Evolutionary conservation across 805 yeast genomes (phyloP).

Genomic region (Candida tibetensis): DNA sequence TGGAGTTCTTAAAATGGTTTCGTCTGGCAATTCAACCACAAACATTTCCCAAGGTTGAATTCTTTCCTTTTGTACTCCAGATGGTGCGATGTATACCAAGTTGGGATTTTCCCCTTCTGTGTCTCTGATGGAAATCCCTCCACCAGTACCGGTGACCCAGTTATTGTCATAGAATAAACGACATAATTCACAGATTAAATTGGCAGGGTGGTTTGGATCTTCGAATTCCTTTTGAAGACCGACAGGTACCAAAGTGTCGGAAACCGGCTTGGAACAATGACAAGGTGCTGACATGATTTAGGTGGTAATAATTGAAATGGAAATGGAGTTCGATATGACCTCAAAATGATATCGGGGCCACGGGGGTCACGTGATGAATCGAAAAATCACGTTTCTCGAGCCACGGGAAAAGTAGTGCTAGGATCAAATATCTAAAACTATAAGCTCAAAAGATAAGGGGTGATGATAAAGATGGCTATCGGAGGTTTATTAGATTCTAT

Average conservation of each 20-base stretch:
- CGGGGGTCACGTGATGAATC: not conserved
- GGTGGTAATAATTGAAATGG: too few species aligned
- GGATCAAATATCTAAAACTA: too few species aligned
- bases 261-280: not conserved
- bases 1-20: conserved; percentile 60
- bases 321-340: too few species aligned
- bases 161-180: conserved; percentile 70
- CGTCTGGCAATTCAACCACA: conserved; percentile 58
- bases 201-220: conserved; percentile 75
- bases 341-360: not conserved
- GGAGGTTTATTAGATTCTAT: too few species aligned
- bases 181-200: conserved; percentile 79
- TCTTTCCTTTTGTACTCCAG: conserved; percentile 94
- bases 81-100: conserved; percentile 76
- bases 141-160: conserved; percentile 97
- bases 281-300: not conserved
- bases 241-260: not conserved
- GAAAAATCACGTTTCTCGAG: too few species aligned
- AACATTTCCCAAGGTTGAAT: conserved; percentile 81
- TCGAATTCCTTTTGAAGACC: conserved; percentile 19
- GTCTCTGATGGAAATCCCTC: conserved; percentile 79
- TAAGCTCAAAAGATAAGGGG: too few species aligned
- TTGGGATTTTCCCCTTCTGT: conserved; percentile 41
- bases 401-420: too few species aligned
- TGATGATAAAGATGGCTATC: too few species aligned